Conservation (phyloP, 768 basidiomycete species). For the Sistotremastrum suecicum region DNA sequence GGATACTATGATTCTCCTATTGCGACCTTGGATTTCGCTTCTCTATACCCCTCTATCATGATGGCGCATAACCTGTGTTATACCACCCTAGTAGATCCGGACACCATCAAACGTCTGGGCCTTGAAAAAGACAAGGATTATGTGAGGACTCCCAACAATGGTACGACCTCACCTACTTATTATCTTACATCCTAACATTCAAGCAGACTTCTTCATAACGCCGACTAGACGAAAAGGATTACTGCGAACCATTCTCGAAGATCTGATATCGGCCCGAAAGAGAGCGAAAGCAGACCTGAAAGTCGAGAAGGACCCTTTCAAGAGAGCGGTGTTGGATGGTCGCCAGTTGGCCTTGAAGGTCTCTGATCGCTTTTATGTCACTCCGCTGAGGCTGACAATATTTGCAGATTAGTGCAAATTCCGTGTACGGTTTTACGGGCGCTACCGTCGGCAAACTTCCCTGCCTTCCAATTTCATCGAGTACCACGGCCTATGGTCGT, state of each 20-base stretch:
- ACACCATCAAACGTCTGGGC: constrained; percentile 59
- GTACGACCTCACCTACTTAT: constrained; percentile 25
- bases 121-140: constrained; percentile 83
- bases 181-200: not conserved
- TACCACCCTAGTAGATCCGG: constrained; percentile 81
- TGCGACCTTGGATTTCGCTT: constrained; percentile 96
- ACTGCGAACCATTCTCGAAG: constrained; percentile 83
- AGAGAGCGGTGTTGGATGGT: constrained; percentile 92
- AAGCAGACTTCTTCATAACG: constrained; percentile 72
- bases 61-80: constrained; percentile 99
- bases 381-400: not conserved
- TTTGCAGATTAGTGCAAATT: constrained; percentile 87
- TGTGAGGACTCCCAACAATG: constrained; percentile 90
- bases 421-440: constrained; percentile 97
- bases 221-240: constrained; percentile 68
- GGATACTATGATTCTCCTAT: constrained; percentile 96
- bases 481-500: constrained; percentile 89
- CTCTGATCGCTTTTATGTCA: constrained; percentile 1
- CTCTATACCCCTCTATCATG: constrained; percentile 99
- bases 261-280: constrained; percentile 86
- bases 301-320: constrained; percentile 94
- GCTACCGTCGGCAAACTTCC: constrained; percentile 95
- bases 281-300: constrained; percentile 92
- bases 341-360: constrained; percentile 95
- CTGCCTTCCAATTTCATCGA: constrained; percentile 91